Evolutionary conservation across 179 eudicot species (phyloP).

Genomic region (Beta macrorhiza): DNA sequence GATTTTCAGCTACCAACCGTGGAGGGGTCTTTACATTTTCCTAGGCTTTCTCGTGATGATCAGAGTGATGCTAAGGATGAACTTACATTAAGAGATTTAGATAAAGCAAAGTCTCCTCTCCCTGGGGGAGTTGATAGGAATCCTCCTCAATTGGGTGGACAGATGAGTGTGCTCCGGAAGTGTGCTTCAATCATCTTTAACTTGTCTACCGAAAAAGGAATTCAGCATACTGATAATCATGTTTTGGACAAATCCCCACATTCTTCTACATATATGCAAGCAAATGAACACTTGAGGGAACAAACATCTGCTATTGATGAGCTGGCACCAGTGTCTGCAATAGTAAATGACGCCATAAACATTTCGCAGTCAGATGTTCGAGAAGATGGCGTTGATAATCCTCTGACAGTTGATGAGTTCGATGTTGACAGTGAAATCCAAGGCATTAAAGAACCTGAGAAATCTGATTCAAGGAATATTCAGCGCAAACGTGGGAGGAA

Average conservation of each 20-base stretch:
- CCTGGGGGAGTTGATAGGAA: constrained; percentile 33
- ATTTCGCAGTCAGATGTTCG: constrained; percentile 25
- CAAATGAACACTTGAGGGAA: constrained; percentile 28
- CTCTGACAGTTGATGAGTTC: constrained; percentile 41
- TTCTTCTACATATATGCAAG: constrained; percentile 25
- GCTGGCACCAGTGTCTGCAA: constrained; percentile 32
- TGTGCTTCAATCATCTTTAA: constrained; percentile 62
- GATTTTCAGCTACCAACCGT: constrained; percentile 43
- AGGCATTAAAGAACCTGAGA: constrained; percentile 56
- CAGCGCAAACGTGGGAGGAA: constrained; percentile 38
- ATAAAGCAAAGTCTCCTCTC: constrained; percentile 19
- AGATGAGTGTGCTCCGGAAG: constrained; percentile 54
- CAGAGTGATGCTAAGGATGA: constrained; percentile 31
- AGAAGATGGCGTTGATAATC: constrained; percentile 29
- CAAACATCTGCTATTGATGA: constrained; percentile 30
- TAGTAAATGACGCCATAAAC: constrained; percentile 34
- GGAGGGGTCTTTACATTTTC: constrained; percentile 39
- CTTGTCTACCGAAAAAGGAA: constrained; percentile 52
- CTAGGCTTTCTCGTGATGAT: constrained; percentile 32
- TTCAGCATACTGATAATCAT: constrained; percentile 35
- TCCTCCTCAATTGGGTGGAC: constrained; percentile 50
- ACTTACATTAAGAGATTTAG: constrained; percentile 8
- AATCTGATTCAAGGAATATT: constrained; percentile 44
- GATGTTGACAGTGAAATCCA: constrained; percentile 36
- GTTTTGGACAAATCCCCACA: constrained; percentile 33